Base-by-base conservation (phyloP, 768 basidiomycete species). In the Tylopilus intermedius region DNA sequence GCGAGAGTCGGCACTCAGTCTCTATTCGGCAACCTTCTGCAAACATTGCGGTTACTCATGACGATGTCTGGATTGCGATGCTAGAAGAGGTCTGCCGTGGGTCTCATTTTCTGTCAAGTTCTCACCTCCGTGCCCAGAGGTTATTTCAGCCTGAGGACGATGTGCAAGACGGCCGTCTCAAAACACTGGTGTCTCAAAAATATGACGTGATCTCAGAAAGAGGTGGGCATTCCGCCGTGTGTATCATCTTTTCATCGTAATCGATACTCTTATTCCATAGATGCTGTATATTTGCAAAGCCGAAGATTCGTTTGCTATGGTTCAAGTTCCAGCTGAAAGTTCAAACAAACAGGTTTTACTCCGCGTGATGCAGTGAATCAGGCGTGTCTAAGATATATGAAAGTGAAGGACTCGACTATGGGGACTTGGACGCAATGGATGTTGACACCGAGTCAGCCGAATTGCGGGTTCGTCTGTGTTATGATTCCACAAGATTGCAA, bases 251-350 rank as follows among this genome's bases (percentile, higher is more conserved):
- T 24, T 24, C 5, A 24, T 24, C 14, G 3, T 5, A 14, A 42
- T 18, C 7, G 6, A 26, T 37, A 13, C 8, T 35, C 14, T 49
- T 26, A n/a, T 3, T n/a, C 15, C 24, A 13, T 10, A 56, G 55
- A 33, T 33, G 43, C 10, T 2, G 55, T 57, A 11, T 46, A 55
- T 43, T 14, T 56, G 29, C 52, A 29, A 30, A 65, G 67, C 8
- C 46, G 40, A 48, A 48, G n/a, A 26, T 42, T 29, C 15, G 22
- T 42, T 39, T 14, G 24, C 9, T 42, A 6, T 32, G 22, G 30
- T 11, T n/a, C n/a, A n/a, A n/a, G n/a, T n/a, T 11, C 32, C 11
- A 33, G 32, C 11, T 0, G 10, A 33, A 33, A 2, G 32, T 10
- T 30, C 3, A 18, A 15, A 21, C 29, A 6, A 24, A 24, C 24